Evolutionary conservation across 2,329 filamentous ascomycete species (phyloP).

Genomic region (Lasiodiplodia theobromae): DNA sequence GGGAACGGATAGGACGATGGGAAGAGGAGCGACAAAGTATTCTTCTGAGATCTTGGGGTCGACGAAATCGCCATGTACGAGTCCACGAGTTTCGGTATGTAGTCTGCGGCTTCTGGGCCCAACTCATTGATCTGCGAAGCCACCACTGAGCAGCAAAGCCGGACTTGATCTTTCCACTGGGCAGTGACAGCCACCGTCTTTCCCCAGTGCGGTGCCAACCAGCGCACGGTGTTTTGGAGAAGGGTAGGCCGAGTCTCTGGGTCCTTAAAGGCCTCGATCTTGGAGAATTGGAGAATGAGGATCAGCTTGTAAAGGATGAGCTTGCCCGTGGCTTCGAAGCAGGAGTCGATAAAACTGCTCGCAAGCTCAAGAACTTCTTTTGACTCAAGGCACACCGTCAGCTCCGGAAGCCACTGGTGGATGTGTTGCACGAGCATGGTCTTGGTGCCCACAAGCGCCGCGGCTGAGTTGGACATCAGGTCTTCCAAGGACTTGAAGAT

Average conservation of each 20-base stretch:
- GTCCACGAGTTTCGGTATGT: constrained; percentile 88
- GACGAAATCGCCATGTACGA: constrained; percentile 82
- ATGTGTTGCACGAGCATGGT: constrained; percentile 96
- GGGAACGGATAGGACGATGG: constrained; percentile 91
- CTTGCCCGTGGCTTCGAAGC: constrained; percentile 85
- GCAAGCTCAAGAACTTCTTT: constrained; percentile 91
- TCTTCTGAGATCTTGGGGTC: constrained; percentile 65
- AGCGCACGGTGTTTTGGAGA: constrained; percentile 81
- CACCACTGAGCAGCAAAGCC: constrained; percentile 90
- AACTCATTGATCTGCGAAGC: constrained; percentile 83
- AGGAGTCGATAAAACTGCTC: constrained; percentile 93
- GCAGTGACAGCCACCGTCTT: constrained; percentile 74
- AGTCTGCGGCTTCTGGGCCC: constrained; percentile 82
- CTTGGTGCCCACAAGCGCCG: constrained; percentile 90
- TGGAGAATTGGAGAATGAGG: constrained; percentile 89
- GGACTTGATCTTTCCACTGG: constrained; percentile 91
- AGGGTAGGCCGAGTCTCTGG: constrained; percentile 77
- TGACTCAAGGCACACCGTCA: constrained; percentile 75
- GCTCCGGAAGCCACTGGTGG: constrained; percentile 95
- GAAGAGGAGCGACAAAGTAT: constrained; percentile 82
- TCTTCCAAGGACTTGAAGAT: constrained; percentile 90
- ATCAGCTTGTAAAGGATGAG: constrained; percentile 90
- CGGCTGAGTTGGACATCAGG: constrained; percentile 86
- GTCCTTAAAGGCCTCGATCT: constrained; percentile 80
- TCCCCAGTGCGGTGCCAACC: constrained; percentile 96